Base-by-base conservation (phyloP, 2,329 filamentous ascomycete genomes). In the Myrmaecium sp. region DNA sequence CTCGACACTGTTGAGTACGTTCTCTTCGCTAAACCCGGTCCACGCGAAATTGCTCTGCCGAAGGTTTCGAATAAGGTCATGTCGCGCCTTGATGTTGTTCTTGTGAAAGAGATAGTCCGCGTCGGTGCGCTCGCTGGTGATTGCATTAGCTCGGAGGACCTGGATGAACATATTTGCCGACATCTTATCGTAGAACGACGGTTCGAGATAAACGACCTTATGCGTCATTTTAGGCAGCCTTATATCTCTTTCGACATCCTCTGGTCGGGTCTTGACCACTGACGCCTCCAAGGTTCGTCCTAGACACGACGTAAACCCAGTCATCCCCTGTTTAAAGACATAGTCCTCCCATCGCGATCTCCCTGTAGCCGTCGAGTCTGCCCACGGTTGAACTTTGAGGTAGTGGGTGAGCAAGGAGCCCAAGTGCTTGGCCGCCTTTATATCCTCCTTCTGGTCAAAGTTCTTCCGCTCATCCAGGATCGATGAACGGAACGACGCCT, bases 101-200 rank as follows among this genome's bases (percentile, higher is more conserved):
- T 69, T 66, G 39, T 93, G 78, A 39, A 94, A 94, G 35, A 95
- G 75, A 44, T 93, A 94, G 45, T 94, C 84, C 29, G 68, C 60
- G 39, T 86, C 86, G 0, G 66, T 71, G 7, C 84, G 63, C 43
- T 94, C 80, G 4, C 83, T 93, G 14, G 84, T 84, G 1, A 95
- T 72, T 0, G 82, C 73, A 43, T 95, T 95, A 36, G 81, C 74
- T 2, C 79, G 74, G 24, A 94, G 69, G 43, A 81, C 72, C 52
- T 89, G 77, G 1, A 80, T 68, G 43, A 94, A 94, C 1, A 91
- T 53, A 37, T 93, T 93, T 14, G 84, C 62, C 0, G 75, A 80
- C 6, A 93, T 49, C 41, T 74, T 81, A 48, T 94, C 84, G 42
- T 86, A 82, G 40, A 74, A 81, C 1, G 75, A 86, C 0, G 83